Conservation (phyloP, 2,329 filamentous ascomycete species). For the Lecanoromycetidae sp. region DNA sequence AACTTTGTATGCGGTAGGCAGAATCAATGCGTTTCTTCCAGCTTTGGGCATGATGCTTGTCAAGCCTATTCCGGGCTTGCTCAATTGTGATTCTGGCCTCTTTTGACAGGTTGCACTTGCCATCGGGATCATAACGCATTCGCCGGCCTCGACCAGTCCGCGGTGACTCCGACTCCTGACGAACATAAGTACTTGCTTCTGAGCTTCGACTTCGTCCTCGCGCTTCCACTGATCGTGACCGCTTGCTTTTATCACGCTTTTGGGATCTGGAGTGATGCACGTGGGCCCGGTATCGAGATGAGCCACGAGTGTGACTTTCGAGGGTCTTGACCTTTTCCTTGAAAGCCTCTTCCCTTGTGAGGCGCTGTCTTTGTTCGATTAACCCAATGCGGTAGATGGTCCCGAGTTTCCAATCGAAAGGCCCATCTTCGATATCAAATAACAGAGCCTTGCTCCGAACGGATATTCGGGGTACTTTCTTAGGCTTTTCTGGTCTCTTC, state of each 20-base stretch:
- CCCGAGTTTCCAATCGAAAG: conserved; percentile 94
- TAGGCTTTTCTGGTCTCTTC: conserved; percentile 75
- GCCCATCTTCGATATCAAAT: conserved; percentile 89
- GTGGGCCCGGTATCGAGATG: conserved; percentile 40
- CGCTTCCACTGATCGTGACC: conserved; percentile 24
- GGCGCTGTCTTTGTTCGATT: conserved; percentile 76
- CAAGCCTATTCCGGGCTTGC: conserved; percentile 63
- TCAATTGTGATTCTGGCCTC: conserved; percentile 59
- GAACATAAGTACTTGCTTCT: conserved; percentile 45
- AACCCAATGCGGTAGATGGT: conserved; percentile 85
- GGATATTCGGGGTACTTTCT: conserved; percentile 73
- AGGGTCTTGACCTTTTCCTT: conserved; percentile 72
- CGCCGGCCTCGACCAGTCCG: conserved; percentile 21
- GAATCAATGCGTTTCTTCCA: conserved; percentile 88
- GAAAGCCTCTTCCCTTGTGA: conserved; percentile 85
- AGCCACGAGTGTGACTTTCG: conserved; percentile 46
- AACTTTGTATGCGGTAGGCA: conserved; percentile 55
- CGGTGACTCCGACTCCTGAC: conserved; percentile 24
- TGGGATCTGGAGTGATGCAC: conserved; percentile 35
- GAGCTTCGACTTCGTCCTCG: conserved; percentile 39
- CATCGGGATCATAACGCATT: conserved; percentile 66
- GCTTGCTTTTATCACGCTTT: conserved; percentile 28
- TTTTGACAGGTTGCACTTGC: conserved; percentile 58
- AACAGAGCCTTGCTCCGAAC: conserved; percentile 68
- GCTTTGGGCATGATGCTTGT: conserved; percentile 71